Conservation (phyloP, 768 basidiomycete genomes). For the Calocybe indica region DNA sequence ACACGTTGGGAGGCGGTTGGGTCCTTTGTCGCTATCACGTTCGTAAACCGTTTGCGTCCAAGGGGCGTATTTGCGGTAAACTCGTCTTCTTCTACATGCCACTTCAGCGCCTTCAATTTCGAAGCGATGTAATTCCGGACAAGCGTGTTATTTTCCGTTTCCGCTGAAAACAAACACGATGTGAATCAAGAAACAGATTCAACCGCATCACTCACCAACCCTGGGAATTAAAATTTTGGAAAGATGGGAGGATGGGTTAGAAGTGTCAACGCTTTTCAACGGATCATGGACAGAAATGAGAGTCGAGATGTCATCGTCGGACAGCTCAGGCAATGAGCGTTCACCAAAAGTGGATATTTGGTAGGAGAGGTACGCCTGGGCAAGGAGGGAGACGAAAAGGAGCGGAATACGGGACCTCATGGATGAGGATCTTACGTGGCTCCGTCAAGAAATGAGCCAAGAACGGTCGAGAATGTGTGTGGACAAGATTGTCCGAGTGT, state of each 20-base stretch:
- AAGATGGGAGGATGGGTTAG: conserved; percentile 64
- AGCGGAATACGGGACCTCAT: too few relatives aligned
- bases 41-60: conserved; percentile 75
- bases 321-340: conserved; percentile 37
- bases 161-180: conserved; percentile 36
- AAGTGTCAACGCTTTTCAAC: conserved; percentile 58
- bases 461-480: too few relatives aligned
- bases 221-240: conserved; percentile 85
- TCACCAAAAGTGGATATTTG: conserved; percentile 34
- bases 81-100: conserved; percentile 83
- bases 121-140: conserved; percentile 81
- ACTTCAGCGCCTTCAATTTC: conserved; percentile 64
- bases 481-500: too few relatives aligned
- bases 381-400: not conserved
- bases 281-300: conserved; percentile 59
- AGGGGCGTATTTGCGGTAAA: conserved; percentile 80
- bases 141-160: conserved; percentile 70
- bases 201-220: conserved; percentile 43
- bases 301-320: conserved; percentile 41
- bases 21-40: conserved; percentile 94
- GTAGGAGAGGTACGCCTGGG: conserved; percentile 10
- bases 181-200: not conserved
- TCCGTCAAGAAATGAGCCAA: too few relatives aligned
- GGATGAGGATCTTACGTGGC: too few relatives aligned
- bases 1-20: conserved; percentile 77